phyloP scores from a whole-genome alignment of 805 yeast genomes.

The Danielozyma ontarioensis region DNA sequence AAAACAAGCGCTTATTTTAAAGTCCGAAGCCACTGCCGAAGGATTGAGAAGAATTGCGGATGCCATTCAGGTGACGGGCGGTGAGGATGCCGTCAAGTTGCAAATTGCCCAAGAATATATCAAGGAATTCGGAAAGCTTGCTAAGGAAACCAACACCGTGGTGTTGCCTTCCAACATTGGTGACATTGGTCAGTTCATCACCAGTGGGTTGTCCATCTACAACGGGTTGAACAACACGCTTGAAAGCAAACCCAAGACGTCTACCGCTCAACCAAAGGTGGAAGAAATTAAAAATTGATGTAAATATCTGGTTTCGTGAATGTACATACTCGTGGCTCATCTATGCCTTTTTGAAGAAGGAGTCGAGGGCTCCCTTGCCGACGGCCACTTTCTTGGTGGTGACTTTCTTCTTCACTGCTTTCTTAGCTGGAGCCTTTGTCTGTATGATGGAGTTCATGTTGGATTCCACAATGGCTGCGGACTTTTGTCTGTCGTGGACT shows the following conservation, averaged over 20 bases:
- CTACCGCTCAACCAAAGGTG: not conserved
- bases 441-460: slow-evolving; percentile 18
- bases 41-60: slow-evolving; percentile 60
- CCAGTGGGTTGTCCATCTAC: slow-evolving; percentile 71
- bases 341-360: slow-evolving; percentile 49
- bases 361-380: slow-evolving; percentile 67
- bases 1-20: slow-evolving; percentile 61
- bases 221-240: slow-evolving; percentile 37
- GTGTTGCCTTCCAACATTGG: slow-evolving; percentile 73
- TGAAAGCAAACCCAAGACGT: not conserved
- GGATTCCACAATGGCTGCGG: slow-evolving; percentile 19
- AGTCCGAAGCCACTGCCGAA: slow-evolving; percentile 77
- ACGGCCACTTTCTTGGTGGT: slow-evolving; percentile 37
- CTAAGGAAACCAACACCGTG: slow-evolving; percentile 75
- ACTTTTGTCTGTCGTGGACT: slow-evolving; percentile 14
- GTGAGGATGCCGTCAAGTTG: slow-evolving; percentile 68
- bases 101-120: slow-evolving; percentile 83
- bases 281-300: not conserved
- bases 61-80: slow-evolving; percentile 66
- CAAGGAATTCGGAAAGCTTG: slow-evolving; percentile 74
- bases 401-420: slow-evolving; percentile 19
- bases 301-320: not conserved
- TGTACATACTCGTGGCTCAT: not conserved
- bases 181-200: slow-evolving; percentile 69
- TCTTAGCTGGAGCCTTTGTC: slow-evolving; percentile 12